Evolutionary conservation across 1,284 basidiomycete species (phyloP), one percentile per base, ranked within the genome.

Genomic region (Ceratobasidium sp.): DNA sequence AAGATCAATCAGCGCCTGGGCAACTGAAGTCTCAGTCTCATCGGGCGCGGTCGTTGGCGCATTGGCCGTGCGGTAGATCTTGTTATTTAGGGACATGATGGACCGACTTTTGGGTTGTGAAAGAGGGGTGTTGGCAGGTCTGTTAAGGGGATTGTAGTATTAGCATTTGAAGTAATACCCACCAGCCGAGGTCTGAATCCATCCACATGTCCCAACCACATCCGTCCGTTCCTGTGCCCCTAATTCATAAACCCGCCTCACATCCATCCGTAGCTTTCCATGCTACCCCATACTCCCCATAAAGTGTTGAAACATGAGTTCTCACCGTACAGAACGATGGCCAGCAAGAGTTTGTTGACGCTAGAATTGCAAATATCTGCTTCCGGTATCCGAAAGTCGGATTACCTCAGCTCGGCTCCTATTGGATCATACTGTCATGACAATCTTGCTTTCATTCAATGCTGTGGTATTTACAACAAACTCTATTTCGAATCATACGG

Each of bases 11-110:
- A 99, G 90, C 78, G 98, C 97, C 90, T 99, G 97, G 80, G 95
- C 97, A 86, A 99, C 95, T 84, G 88, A 91, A 83, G 90, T 93
- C 90, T 99, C 98, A 77, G 92, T 95, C 88, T 98, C 97, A 87
- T 96, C 93, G 81, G 97, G 96, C 81, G 95, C 84, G 70, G 94
- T 94, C 82, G 88, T 90, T 82, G 97, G 97, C 80, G 98, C 97
- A 86, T 98, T 98, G 86, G 97, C 97, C 83, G 95, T 96, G 85
- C 97, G 95, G 85, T 93, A 89, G 86, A 99, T 97, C 91, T 99
- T 99, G 90, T 89, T 75, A 49, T 49, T 64, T 33, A 75, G 42
- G n/a, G 72, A 63, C 72, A 75, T 75, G 61, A 26, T 49, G 33
- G 12, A 46, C 44, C 72, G 60, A 66, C 61, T 75, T 75, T 75